phyloP scores from a whole-genome alignment of 345 rosid genomes.

The Rhizophora apiculata region DNA sequence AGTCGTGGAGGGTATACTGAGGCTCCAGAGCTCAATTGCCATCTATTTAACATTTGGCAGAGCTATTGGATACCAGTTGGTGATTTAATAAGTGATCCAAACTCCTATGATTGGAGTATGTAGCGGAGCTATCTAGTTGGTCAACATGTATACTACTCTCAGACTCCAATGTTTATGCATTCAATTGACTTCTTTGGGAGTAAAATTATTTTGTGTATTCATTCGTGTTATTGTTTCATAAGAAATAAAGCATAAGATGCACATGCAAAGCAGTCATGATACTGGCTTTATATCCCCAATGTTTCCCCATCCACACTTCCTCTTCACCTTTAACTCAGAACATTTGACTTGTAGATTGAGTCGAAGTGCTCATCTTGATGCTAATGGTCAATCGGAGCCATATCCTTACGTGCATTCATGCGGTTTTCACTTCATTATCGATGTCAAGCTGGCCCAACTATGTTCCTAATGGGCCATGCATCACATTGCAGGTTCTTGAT shows the following conservation, averaged over 20 bases:
- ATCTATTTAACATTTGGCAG: conserved; percentile 39
- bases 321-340: not conserved
- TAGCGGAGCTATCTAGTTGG: conserved; percentile 23
- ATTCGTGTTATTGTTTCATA: conserved; percentile 1
- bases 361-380: not conserved
- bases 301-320: not conserved
- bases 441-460: not conserved
- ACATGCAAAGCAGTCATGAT: not conserved
- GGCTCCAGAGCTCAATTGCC: conserved; percentile 38
- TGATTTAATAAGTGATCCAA: conserved; percentile 27
- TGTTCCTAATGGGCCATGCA: not conserved
- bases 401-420: conserved; percentile 5
- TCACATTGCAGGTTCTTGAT: conserved; percentile 2
- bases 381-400: not conserved
- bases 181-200: conserved; percentile 15
- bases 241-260: conserved; percentile 27
- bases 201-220: conserved; percentile 14
- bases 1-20: conserved; percentile 24
- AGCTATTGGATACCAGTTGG: conserved; percentile 29
- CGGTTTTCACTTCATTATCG: not conserved
- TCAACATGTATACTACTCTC: conserved; percentile 18
- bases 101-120: conserved; percentile 19
- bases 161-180: conserved; percentile 24
- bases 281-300: not conserved
- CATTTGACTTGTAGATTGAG: not conserved